phyloP scores from a whole-genome alignment of 495 filamentous ascomycete species.

The Platismatia glauca region DNA sequence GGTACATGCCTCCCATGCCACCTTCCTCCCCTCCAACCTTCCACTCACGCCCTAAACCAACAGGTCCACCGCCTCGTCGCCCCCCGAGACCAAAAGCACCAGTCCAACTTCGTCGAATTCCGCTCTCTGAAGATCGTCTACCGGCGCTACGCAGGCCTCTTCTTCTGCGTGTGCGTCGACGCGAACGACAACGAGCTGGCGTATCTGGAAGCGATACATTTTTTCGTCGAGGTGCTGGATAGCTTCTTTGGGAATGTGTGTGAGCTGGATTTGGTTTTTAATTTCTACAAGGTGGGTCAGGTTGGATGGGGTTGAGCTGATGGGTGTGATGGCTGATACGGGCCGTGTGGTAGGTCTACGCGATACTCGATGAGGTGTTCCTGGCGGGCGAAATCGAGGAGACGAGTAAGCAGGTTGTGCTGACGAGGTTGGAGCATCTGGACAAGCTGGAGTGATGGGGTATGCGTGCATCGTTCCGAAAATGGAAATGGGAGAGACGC shows the following conservation, averaged over 20 bases:
- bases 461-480: background rate
- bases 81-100: slow-evolving; percentile 96
- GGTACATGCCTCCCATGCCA: slow-evolving; percentile 28
- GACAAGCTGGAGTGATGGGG: slow-evolving; percentile 80
- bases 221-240: slow-evolving; percentile 98
- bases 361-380: slow-evolving; percentile 95
- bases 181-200: slow-evolving; percentile 98
- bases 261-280: slow-evolving; percentile 97
- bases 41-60: background rate
- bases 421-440: slow-evolving; percentile 88
- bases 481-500: background rate
- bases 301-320: background rate
- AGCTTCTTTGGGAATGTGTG: slow-evolving; percentile 98
- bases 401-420: slow-evolving; percentile 93
- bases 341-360: slow-evolving; percentile 63
- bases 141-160: slow-evolving; percentile 89
- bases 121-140: slow-evolving; percentile 88
- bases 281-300: slow-evolving; percentile 72
- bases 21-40: background rate
- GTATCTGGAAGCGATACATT: slow-evolving; percentile 96
- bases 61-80: slow-evolving; percentile 95
- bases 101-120: slow-evolving; percentile 98
- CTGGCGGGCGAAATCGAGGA: slow-evolving; percentile 97
- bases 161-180: slow-evolving; percentile 98
- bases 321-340: slow-evolving; percentile 24